Conservation (phyloP, 352 stramenopile species). For the Pythium myriotylum region DNA sequence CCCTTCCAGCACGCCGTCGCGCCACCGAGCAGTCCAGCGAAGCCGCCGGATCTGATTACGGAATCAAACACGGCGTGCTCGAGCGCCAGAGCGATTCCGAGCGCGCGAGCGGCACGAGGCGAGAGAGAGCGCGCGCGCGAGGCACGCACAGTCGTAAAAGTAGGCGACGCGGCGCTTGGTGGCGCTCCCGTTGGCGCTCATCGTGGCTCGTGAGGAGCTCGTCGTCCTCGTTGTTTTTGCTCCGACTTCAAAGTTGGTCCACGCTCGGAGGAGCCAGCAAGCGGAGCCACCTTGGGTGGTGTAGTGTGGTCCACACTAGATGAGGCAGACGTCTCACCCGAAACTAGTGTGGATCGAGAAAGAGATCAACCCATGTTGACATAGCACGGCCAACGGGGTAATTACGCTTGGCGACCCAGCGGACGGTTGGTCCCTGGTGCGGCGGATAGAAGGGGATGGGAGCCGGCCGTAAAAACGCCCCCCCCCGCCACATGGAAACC, state of each 20-base stretch:
- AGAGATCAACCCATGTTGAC: constrained; percentile 21
- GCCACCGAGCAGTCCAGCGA: background rate
- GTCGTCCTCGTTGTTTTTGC: constrained; percentile 13
- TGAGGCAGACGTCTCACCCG: no score
- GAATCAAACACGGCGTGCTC: background rate
- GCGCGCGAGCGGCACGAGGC: background rate
- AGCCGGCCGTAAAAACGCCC: constrained; percentile 22
- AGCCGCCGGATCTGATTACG: constrained; percentile 13
- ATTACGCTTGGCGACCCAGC: constrained; percentile 13
- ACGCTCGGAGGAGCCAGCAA: constrained; percentile 21
- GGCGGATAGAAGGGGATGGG: constrained; percentile 17
- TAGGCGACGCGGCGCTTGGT: constrained; percentile 87
- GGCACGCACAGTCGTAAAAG: constrained; percentile 83
- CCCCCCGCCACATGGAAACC: no score
- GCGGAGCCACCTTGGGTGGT: constrained; percentile 3
- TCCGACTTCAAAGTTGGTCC: constrained; percentile 29
- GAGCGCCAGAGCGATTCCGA: background rate
- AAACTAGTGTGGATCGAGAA: constrained; percentile 9
- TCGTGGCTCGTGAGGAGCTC: background rate
- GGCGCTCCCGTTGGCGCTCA: constrained; percentile 24
- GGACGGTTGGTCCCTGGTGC: constrained; percentile 22
- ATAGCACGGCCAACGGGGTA: constrained; percentile 8
- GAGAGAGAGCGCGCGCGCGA: no score
- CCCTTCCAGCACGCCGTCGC: background rate
- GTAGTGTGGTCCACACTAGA: constrained; percentile 16